Evolutionary conservation across 2,329 filamentous ascomycete genomes (phyloP), one percentile per base, ranked within the genome.

Genomic region (Cordyceps cateniannulata): DNA sequence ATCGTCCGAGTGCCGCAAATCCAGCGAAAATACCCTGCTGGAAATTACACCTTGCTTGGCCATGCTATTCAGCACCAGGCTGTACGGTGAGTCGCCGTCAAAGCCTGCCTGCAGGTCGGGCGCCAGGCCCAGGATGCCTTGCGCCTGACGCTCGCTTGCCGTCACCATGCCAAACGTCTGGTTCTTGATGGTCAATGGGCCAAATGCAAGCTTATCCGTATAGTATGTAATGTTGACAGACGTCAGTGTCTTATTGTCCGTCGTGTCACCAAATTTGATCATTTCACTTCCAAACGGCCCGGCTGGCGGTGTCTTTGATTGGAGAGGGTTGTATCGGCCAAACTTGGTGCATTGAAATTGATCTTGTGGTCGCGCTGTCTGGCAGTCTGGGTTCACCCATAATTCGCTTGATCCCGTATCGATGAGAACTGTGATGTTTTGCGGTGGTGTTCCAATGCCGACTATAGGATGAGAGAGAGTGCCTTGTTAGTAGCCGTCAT

Each of bases 331-430:
- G 65, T 81, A 83, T 45, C 72, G 69, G 3, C 80, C 76, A 56
- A 78, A 78, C 0, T 64, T 44, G 0, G 63, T 14, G 66, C 80
- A 83, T 50, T 76, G 72, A 0, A 69, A 58, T 3, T 68, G 65
- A 40, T 77, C 71, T 7, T 69, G 63, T 6, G 70, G 69, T 6
- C 69, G 72, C 0, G 79, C 73, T 5, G 71, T 73, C 4, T 66
- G 57, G 66, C 81, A 84, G 57, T 76, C 70, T 1, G 81, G 80
- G 62, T 83, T 81, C 48, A 83, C 78, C 81, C 81, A 84, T 8
- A 83, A 75, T 67, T 82, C 79, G 63, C 77, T 78, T 5, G 81
- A 83, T 18, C 81, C 81, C 0, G 79, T 81, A 62, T 81, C 79
- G 59, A 81, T 72, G 42, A 81, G 73, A 40, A 81, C 77, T 12